Evolutionary conservation across 805 yeast genomes (phyloP), one percentile per base, ranked within the genome.

Genomic region (Candida khao-thaluensis): DNA sequence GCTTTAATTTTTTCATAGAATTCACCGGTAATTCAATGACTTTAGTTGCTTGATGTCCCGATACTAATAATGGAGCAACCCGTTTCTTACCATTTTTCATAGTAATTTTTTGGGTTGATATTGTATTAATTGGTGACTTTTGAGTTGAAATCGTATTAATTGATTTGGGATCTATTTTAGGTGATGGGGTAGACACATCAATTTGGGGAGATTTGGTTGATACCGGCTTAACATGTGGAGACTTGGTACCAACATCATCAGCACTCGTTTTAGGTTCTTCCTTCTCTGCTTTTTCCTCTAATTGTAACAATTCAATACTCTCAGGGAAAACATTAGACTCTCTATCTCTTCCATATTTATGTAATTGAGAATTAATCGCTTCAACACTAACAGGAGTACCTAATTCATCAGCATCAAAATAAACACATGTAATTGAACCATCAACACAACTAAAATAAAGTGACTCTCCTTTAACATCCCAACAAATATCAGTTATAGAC

Each of bases 321-420:
- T 91, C 98, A 0, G 96, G 95, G 51, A 88, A 85, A 15, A 82
- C 82, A 66, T 84, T 70, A 7, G 85, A 76, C 48, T 90, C 96
- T 41, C 89, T 75, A 45, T 86, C 95, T 2, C 85, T 89, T 45
- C 99, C 98, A 56, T 85, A 91, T 49, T 88, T 73, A 49, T 84
- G 81, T 41, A 91, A 70, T 42, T 86, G 84, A 29, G 76, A 71
- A 42, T 79, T 82, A 42, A 84, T 80, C 48, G 75, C 76, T 7
- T 63, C 69, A 28, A 77, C 90, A 26, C 81, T 54, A 0, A 95
- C 82, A 4, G 83, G 72, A 8, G 56, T 57, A 4, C 95, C 95
- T 17, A 85, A 58, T 50, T 85, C 95, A 35, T 68, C 60, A 1
- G 62, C 56, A 14, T 77, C 89, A 56, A 91, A 91, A 9, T 66